Conservation (phyloP, 805 yeast genomes). For the Hemisphaericaspora nanyangensis region DNA sequence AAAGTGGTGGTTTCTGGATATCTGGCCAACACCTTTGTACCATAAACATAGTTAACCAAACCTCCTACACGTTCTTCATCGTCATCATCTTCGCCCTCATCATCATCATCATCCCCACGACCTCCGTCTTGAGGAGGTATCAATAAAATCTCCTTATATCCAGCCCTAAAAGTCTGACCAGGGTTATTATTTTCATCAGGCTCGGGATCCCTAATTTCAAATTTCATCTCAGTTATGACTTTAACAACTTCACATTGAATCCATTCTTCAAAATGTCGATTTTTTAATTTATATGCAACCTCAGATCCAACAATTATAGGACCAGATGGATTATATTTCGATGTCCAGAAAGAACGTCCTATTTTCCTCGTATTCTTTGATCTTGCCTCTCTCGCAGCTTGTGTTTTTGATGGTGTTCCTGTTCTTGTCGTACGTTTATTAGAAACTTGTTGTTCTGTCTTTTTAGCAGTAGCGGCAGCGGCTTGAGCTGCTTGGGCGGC, state of each 20-base stretch:
- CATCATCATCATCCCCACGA: constrained; percentile 11
- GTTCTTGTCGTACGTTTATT: constrained; percentile 7
- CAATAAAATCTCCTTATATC: constrained; percentile 71
- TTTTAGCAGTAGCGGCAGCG: not conserved
- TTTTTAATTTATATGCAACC: constrained; percentile 79
- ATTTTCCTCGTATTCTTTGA: constrained; percentile 13
- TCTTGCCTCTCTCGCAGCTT: constrained; percentile 2
- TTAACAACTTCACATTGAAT: constrained; percentile 87
- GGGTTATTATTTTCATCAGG: constrained; percentile 92
- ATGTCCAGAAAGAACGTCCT: constrained; percentile 47
- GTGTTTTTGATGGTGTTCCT: constrained; percentile 1
- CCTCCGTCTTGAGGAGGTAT: constrained; percentile 56
- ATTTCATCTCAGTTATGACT: constrained; percentile 64
- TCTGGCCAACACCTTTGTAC: constrained; percentile 82
- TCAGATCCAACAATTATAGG: constrained; percentile 66
- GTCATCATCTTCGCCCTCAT: not conserved
- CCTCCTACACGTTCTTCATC: constrained; percentile 3
- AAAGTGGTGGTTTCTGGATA: constrained; percentile 98
- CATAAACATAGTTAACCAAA: constrained; percentile 59
- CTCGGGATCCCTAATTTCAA: constrained; percentile 95
- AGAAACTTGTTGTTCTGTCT: not conserved
- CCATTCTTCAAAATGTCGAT: constrained; percentile 85
- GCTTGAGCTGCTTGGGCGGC: constrained; percentile 4
- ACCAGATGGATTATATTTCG: constrained; percentile 57
- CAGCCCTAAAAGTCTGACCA: constrained; percentile 81